A percentile compares a stretch with the other conserved stretches of the same genome.
These are phyloP conservation scores for Raphanus hybrid DNA, from an alignment of 441 rosid genomes.

Conservation along the genomic window DNA sequence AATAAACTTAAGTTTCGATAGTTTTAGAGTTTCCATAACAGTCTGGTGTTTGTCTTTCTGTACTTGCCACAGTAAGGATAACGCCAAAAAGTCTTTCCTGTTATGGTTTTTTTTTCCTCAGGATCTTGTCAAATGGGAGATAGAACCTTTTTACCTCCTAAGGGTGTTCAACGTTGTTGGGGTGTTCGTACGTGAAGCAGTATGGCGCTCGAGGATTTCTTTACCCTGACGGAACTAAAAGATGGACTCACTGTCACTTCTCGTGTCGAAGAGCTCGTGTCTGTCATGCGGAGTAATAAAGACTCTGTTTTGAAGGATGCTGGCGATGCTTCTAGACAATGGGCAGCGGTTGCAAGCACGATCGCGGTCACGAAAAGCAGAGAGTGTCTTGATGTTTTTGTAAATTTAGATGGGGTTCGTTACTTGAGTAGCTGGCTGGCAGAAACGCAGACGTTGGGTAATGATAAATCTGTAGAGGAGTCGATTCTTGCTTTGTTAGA, in stretches of 20 bases:
- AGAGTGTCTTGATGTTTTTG: conserved; percentile 93
- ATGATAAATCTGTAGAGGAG: conserved; percentile 70
- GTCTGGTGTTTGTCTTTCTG: background rate
- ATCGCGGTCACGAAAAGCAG: conserved; percentile 81
- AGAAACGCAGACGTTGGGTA: conserved; percentile 60
- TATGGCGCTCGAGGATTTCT: conserved; percentile 96
- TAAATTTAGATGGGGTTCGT: conserved; percentile 80
- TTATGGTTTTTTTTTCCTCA: conserved; percentile 35
- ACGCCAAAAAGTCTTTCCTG: conserved; percentile 13
- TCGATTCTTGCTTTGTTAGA: conserved; percentile 69
- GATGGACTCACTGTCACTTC: conserved; percentile 85
- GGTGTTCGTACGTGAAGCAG: conserved; percentile 57
- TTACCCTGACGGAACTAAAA: conserved; percentile 86
- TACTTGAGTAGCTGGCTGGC: conserved; percentile 83
- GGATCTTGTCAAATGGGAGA: conserved; percentile 47
- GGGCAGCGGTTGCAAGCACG: conserved; percentile 91
- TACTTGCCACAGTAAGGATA: conserved; percentile 27
- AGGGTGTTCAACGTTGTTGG: conserved; percentile 45
- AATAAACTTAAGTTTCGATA: conserved; percentile 1
- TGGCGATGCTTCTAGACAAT: conserved; percentile 84
- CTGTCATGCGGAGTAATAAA: conserved; percentile 78
- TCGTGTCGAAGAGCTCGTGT: conserved; percentile 81
- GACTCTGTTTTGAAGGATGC: conserved; percentile 63
- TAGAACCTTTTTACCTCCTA: conserved; percentile 31
- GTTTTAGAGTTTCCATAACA: background rate